Evolutionary conservation across 768 basidiomycete genomes (phyloP), one percentile per base, ranked within the genome.

Genomic region (Nidularia pulvinata): DNA sequence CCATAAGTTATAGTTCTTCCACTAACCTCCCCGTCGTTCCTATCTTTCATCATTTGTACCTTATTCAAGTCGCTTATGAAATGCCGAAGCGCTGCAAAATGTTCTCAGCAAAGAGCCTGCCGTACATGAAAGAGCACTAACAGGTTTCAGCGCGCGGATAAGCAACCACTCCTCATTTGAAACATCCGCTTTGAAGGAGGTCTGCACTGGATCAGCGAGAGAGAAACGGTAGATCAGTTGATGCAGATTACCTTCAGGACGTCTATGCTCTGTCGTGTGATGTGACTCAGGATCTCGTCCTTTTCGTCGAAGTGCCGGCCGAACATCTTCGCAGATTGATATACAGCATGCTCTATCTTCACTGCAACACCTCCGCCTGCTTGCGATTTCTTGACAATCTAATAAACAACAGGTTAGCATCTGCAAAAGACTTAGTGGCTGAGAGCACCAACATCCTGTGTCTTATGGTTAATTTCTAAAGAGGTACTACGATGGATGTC

Each of bases 271-370:
- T 88, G 86, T 46, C 96, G 84, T 34, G 92, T 90, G 65, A 99
- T 89, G 56, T 90, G 89, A 50, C 93, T 95, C 50, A 95, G 78
- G 37, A 98, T 68, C 61, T 98, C 97, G 67, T 98, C 95, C 72
- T 96, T 92, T 46, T 98, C 95, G 62, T 91, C 89, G 64, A 95
- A 98, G 72, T 98, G 96, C 59, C 95, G 85, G 5, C 95, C 95
- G 65, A 91, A 98, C 86, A 94, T 89, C 72, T 95, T 96, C 32
- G 94, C 86, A 25, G 91, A 89, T 72, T 98, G 91, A 69, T 98
- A 95, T 9, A 95, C 89, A 3, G 95, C 95, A 68, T 96, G 91
- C 69, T 98, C 97, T 55, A 98, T 98, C 81, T 98, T 99, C 61
- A 98, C 91, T 0, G 97, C 96, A 11, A 98, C 95, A 64, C 97